Evolutionary conservation across 1,284 basidiomycete genomes (phyloP).

Genomic region (Naganishia cerealis): DNA sequence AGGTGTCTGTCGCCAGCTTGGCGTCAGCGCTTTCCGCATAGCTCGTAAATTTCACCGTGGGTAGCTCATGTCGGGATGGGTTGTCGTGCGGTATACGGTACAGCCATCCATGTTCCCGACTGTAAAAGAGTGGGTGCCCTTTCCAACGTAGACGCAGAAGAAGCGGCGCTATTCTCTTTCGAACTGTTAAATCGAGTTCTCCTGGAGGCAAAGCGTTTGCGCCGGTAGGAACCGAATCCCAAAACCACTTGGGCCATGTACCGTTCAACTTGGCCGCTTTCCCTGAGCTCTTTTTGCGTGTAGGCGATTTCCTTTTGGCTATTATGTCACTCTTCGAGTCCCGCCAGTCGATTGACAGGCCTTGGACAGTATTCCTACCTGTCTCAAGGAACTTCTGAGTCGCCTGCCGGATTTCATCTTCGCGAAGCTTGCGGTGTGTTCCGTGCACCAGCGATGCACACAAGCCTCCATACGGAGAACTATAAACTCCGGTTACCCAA

Average conservation of each 20-base stretch:
- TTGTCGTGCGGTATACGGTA: constrained; percentile 67
- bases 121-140: constrained; percentile 79
- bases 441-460: constrained; percentile 1
- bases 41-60: constrained; percentile 22
- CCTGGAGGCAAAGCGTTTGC: constrained; percentile 42
- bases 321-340: constrained; percentile 33
- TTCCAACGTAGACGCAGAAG: constrained; percentile 86
- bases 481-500: constrained; percentile 27
- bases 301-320: background rate
- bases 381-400: constrained; percentile 9
- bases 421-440: background rate
- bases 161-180: constrained; percentile 78
- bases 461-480: constrained; percentile 18
- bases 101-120: constrained; percentile 86
- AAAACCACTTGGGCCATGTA: constrained; percentile 89
- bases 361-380: constrained; percentile 57
- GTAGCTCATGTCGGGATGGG: constrained; percentile 33
- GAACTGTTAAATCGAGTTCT: constrained; percentile 78
- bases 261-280: constrained; percentile 39
- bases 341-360: constrained; percentile 68
- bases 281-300: constrained; percentile 22
- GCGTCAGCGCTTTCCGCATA: constrained; percentile 30
- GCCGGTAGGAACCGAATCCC: constrained; percentile 65
- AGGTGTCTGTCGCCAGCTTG: constrained; percentile 35
- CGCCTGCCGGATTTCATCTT: constrained; percentile 2